phyloP scores from a whole-genome alignment of 768 basidiomycete species.

The Mycena crocata region DNA sequence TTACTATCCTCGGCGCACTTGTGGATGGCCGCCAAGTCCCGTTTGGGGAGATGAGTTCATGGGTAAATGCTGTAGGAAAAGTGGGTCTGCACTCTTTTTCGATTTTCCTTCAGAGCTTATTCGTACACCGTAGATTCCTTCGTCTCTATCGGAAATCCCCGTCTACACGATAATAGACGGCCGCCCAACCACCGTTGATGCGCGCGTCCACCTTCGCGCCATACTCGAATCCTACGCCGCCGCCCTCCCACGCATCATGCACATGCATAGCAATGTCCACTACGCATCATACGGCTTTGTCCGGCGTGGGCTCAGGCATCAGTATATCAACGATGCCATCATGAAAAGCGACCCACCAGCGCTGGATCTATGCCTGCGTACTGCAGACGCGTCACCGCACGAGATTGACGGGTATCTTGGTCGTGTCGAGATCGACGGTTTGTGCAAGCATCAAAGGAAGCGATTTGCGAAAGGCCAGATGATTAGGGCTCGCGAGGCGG shows the following conservation, averaged over 20 bases:
- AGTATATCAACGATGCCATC: neutral
- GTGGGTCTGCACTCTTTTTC: slow-evolving; percentile 1
- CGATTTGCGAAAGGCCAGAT: too few species aligned
- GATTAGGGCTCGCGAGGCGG: neutral
- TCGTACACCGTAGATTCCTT: slow-evolving; percentile 1
- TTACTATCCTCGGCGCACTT: slow-evolving; percentile 7
- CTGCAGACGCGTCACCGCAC: neutral
- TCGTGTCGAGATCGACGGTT: neutral
- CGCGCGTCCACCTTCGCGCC: slow-evolving; percentile 2
- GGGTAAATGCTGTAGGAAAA: slow-evolving; percentile 14
- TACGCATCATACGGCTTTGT: neutral
- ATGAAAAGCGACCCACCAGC: neutral
- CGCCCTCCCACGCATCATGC: slow-evolving; percentile 3
- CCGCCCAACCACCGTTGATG: neutral
- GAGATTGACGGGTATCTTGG: neutral
- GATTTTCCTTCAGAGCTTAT: neutral
- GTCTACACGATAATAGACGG: neutral
- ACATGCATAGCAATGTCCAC: neutral
- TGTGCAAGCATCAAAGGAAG: neutral
- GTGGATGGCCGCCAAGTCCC: slow-evolving; percentile 19
- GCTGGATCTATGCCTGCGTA: neutral
- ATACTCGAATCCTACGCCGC: slow-evolving; percentile 12
- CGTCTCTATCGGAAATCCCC: neutral
- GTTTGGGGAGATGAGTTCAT: slow-evolving; percentile 8
- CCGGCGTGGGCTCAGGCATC: slow-evolving; percentile 7